These are phyloP conservation scores for Salix dunnii DNA, from an alignment of 345 rosid species.

Conservation along the genomic window DNA sequence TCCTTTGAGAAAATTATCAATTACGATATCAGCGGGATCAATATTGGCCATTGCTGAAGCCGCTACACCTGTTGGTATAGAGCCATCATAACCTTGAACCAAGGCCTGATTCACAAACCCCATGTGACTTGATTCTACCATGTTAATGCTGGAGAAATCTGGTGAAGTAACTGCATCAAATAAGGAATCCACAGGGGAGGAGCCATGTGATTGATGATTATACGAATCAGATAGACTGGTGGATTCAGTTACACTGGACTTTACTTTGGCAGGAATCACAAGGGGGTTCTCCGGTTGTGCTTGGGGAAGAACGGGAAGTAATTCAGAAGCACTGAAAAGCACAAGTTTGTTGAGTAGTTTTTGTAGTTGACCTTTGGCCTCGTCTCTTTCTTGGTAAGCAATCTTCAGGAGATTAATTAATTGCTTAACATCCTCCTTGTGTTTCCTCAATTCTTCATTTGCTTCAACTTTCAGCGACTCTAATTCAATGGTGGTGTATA, in stretches of 20 bases:
- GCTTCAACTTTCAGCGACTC: conserved; percentile 62
- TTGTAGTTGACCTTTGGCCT: conserved; percentile 62
- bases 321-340: conserved; percentile 25
- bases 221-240: conserved; percentile 50
- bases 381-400: conserved; percentile 80
- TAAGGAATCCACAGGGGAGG: conserved; percentile 72
- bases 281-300: conserved; percentile 21
- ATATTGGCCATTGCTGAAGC: conserved; percentile 24
- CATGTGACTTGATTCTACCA: conserved; percentile 37
- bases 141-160: conserved; percentile 55
- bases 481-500: conserved; percentile 51
- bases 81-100: conserved; percentile 22
- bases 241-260: conserved; percentile 82
- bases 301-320: conserved; percentile 13
- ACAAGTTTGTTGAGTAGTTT: conserved; percentile 41
- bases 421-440: conserved; percentile 43
- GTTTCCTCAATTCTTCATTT: conserved; percentile 49
- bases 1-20: conserved; percentile 53
- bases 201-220: conserved; percentile 46
- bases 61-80: conserved; percentile 12
- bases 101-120: conserved; percentile 21
- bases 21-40: conserved; percentile 38
- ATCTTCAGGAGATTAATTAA: conserved; percentile 50
- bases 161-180: conserved; percentile 71
- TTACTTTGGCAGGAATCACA: conserved; percentile 42